phyloP scores from a whole-genome alignment of 257 asterid species.

The Solanum peruvianum region DNA sequence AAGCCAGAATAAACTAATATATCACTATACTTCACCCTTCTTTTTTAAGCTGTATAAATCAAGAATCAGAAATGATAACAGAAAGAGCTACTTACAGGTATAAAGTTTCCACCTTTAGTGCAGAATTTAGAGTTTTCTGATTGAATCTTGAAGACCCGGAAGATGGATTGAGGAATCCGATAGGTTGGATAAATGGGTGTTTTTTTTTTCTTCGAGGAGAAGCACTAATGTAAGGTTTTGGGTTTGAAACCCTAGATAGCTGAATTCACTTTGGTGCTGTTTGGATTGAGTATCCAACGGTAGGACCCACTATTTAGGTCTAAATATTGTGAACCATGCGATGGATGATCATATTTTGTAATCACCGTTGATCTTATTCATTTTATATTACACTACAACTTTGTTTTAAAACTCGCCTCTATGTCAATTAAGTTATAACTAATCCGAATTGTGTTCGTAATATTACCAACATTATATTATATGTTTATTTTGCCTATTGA shows the following conservation, averaged over 20 bases:
- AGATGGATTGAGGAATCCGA: slow-evolving; percentile 2
- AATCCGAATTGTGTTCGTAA: background rate
- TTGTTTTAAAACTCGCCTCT: background rate
- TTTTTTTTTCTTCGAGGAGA: background rate
- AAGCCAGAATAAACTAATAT: background rate
- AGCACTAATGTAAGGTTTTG: background rate
- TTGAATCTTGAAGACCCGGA: slow-evolving; percentile 1
- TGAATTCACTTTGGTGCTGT: background rate
- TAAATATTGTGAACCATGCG: background rate
- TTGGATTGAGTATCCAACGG: background rate
- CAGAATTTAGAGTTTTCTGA: background rate
- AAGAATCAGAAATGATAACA: background rate
- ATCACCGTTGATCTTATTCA: background rate
- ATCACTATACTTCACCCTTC: background rate
- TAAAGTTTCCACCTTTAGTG: background rate
- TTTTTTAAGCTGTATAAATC: background rate
- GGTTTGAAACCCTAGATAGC: slow-evolving; percentile 20
- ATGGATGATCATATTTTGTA: background rate
- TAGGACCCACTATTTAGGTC: background rate
- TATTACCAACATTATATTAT: background rate
- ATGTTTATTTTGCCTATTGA: background rate
- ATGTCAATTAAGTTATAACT: background rate
- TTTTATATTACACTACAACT: background rate
- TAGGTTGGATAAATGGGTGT: background rate
- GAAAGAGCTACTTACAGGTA: slow-evolving; percentile 23